Conservation (phyloP, 2,329 filamentous ascomycete genomes). For the Didymella arachidicola region DNA sequence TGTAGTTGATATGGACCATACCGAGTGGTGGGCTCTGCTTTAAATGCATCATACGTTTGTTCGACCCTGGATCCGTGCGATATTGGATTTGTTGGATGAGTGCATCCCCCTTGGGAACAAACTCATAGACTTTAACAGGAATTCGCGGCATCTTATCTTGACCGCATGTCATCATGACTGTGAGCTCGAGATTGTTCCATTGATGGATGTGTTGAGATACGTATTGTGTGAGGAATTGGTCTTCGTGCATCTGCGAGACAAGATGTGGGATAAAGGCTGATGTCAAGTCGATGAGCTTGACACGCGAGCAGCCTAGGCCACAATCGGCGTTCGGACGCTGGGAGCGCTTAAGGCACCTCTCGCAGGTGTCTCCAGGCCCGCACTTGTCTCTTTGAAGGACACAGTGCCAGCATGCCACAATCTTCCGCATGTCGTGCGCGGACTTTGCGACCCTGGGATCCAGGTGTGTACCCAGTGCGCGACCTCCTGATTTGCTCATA, state of each 20-base stretch:
- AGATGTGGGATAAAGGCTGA: slow-evolving; percentile 55
- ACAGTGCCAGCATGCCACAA: slow-evolving; percentile 59
- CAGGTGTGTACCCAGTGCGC: slow-evolving; percentile 50
- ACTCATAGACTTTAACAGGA: slow-evolving; percentile 57
- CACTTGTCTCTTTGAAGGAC: slow-evolving; percentile 58
- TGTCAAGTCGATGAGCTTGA: slow-evolving; percentile 56
- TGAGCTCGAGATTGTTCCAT: slow-evolving; percentile 50
- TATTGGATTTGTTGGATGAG: slow-evolving; percentile 55
- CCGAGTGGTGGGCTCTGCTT: slow-evolving; percentile 58
- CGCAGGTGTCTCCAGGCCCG: slow-evolving; percentile 50
- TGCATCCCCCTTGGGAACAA: slow-evolving; percentile 52
- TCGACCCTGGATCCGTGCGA: slow-evolving; percentile 48
- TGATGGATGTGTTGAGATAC: slow-evolving; percentile 49
- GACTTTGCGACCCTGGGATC: slow-evolving; percentile 50
- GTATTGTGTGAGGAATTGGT: slow-evolving; percentile 53
- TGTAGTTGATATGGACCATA: slow-evolving; percentile 55
- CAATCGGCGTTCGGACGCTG: slow-evolving; percentile 50
- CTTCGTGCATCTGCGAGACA: slow-evolving; percentile 54
- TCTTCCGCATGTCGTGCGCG: slow-evolving; percentile 56
- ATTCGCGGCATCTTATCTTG: slow-evolving; percentile 54
- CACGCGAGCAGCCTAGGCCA: slow-evolving; percentile 55
- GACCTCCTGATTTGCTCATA: slow-evolving; percentile 46
- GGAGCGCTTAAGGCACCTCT: slow-evolving; percentile 51
- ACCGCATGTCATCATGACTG: slow-evolving; percentile 54
- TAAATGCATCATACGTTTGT: slow-evolving; percentile 37